These are phyloP conservation scores for Peronosclerospora sorghi DNA, from an alignment of 352 stramenopile species.

Conservation along the genomic window DNA sequence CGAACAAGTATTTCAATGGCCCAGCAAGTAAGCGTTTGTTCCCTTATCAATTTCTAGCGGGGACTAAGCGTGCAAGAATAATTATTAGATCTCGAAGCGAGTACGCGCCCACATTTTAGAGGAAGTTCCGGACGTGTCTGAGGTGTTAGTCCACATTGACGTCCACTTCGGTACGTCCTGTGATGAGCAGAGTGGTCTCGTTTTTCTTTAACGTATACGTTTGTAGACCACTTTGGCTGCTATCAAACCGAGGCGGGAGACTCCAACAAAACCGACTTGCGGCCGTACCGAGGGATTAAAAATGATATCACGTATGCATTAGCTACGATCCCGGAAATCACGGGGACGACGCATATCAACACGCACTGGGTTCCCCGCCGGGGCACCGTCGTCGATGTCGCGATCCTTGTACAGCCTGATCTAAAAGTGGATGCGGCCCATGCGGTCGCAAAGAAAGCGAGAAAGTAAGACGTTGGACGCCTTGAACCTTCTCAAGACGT, in stretches of 20 bases:
- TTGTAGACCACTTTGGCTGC: constrained; percentile 15
- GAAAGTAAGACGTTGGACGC: constrained; percentile 31
- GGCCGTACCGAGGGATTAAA: constrained; percentile 67
- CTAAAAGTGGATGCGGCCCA: constrained; percentile 66
- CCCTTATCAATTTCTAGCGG: neutral
- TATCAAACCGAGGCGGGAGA: constrained; percentile 15
- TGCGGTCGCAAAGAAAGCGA: constrained; percentile 54
- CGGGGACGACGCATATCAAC: constrained; percentile 68
- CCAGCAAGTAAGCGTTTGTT: constrained; percentile 36
- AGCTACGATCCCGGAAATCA: constrained; percentile 54
- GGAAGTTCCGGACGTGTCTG: constrained; percentile 65
- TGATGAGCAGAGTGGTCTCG: neutral
- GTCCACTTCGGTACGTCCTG: constrained; percentile 41
- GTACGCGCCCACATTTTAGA: constrained; percentile 63
- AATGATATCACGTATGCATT: constrained; percentile 53
- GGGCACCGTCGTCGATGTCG: constrained; percentile 64
- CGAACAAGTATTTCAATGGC: constrained; percentile 79
- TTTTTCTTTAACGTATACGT: neutral
- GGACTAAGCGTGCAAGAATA: neutral
- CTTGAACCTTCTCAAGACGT: too few relatives aligned
- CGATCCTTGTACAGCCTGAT: constrained; percentile 66
- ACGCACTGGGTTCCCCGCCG: constrained; percentile 68
- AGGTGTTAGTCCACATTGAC: constrained; percentile 83
- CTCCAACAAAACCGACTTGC: constrained; percentile 43
- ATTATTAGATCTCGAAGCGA: constrained; percentile 41